phyloP scores from a whole-genome alignment of 2,329 filamentous ascomycete species.

The Coleophoma crateriformis region DNA sequence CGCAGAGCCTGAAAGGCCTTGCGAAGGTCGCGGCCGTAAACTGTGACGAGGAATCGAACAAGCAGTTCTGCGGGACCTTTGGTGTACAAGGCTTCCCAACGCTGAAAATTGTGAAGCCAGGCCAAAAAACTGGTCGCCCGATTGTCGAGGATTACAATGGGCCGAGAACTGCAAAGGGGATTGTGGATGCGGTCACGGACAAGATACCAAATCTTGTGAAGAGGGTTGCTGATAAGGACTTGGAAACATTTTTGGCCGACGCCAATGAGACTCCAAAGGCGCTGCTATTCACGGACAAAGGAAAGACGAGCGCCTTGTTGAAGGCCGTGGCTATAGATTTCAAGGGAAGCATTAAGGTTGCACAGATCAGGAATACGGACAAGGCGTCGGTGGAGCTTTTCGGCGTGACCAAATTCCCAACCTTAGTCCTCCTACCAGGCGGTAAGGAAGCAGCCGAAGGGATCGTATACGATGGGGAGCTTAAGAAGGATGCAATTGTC shows the following conservation, averaged over 20 bases:
- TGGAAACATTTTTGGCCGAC: conserved; percentile 67
- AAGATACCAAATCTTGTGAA: conserved; percentile 92
- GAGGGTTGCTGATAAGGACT: conserved; percentile 70
- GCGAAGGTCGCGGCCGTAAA: conserved; percentile 93
- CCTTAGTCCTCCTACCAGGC: conserved; percentile 72
- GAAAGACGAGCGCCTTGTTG: conserved; percentile 75
- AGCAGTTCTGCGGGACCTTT: conserved; percentile 77
- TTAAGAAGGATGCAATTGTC: conserved; percentile 79
- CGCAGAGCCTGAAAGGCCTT: conserved; percentile 81
- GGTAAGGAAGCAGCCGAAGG: conserved; percentile 54
- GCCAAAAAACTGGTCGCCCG: conserved; percentile 74
- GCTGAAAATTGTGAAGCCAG: conserved; percentile 84
- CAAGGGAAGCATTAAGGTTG: conserved; percentile 71
- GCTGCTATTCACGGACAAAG: conserved; percentile 90
- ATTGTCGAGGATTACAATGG: conserved; percentile 89
- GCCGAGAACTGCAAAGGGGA: conserved; percentile 73
- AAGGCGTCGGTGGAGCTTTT: conserved; percentile 71
- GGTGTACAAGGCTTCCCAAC: conserved; percentile 94
- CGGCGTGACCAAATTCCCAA: conserved; percentile 71
- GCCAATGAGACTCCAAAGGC: conserved; percentile 72
- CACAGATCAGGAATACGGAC: conserved; percentile 65
- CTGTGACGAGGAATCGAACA: conserved; percentile 92
- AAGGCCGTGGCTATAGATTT: conserved; percentile 89
- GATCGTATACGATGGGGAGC: conserved; percentile 71
- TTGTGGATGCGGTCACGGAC: conserved; percentile 77